Conservation (phyloP, 2,329 filamentous ascomycete species). For the Ilyonectria robusta region DNA sequence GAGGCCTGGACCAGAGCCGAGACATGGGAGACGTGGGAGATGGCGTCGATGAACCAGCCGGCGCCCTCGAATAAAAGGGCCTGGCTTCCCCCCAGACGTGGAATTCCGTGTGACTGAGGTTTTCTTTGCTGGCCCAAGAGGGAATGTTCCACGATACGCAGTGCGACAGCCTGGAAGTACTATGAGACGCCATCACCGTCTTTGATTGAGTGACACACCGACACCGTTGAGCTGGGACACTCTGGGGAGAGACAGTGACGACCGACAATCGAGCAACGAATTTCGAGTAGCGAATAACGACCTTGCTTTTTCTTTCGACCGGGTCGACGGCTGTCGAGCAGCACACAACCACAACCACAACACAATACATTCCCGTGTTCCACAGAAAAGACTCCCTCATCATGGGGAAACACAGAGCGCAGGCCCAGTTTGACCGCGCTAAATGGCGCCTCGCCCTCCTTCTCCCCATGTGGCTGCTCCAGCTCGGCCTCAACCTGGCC, state of each 20-base stretch:
- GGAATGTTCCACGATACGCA: background rate
- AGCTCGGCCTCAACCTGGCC: slow-evolving; percentile 61
- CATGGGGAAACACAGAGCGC: slow-evolving; percentile 62
- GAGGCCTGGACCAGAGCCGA: slow-evolving; percentile 28
- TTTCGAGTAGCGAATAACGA: background rate
- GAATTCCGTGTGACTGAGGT: slow-evolving; percentile 8
- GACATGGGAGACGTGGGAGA: slow-evolving; percentile 11
- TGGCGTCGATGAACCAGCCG: slow-evolving; percentile 26
- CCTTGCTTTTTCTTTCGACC: slow-evolving; percentile 13
- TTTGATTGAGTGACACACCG: slow-evolving; percentile 12
- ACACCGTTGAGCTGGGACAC: slow-evolving; percentile 33
- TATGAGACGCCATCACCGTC: slow-evolving; percentile 24
- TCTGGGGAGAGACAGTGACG: slow-evolving; percentile 27
- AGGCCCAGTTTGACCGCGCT: slow-evolving; percentile 67
- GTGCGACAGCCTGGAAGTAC: slow-evolving; percentile 7
- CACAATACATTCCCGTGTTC: background rate
- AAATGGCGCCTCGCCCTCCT: slow-evolving; percentile 65
- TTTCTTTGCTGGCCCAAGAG: slow-evolving; percentile 13
- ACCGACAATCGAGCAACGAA: background rate
- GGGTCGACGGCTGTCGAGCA: slow-evolving; percentile 13
- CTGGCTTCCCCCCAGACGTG: background rate
- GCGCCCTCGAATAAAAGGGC: slow-evolving; percentile 24
- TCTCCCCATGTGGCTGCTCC: slow-evolving; percentile 65
- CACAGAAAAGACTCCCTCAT: slow-evolving; percentile 23
- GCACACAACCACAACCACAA: slow-evolving; percentile 4